These are phyloP conservation scores for Pseudozyma pruni DNA, from an alignment of 1,284 basidiomycete genomes.

Conservation along the genomic window DNA sequence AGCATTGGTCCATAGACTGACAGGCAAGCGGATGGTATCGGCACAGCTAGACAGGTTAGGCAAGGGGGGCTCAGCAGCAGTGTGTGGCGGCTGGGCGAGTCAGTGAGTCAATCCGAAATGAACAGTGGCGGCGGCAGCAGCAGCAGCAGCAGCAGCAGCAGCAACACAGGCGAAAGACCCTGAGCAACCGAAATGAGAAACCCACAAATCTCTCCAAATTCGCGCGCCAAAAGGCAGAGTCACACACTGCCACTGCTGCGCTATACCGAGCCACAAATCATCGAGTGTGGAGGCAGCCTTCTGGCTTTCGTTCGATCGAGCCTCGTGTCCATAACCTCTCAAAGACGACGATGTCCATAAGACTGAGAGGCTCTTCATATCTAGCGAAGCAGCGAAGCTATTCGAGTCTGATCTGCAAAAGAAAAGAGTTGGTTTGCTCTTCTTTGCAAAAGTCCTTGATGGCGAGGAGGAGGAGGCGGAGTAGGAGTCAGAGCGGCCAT, in stretches of 20 bases:
- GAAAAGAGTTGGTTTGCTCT: too few species aligned
- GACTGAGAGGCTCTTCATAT: too few species aligned
- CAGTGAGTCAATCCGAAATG: not conserved
- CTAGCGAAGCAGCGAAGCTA: too few species aligned
- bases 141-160: not conserved
- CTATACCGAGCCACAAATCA: too few species aligned
- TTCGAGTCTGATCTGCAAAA: too few species aligned
- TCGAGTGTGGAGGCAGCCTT: too few species aligned
- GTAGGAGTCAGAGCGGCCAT: conserved; percentile 8
- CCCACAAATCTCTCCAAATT: not conserved
- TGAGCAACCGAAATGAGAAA: conserved; percentile 1
- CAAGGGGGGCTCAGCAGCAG: not conserved
- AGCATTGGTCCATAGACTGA: not conserved
- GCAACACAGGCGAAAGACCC: conserved; percentile 4
- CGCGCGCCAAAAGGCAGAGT: not conserved
- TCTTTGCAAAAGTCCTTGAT: too few species aligned
- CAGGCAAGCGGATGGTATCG: not conserved
- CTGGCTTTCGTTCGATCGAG: too few species aligned
- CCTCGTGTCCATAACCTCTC: too few species aligned
- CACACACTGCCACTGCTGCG: too few species aligned
- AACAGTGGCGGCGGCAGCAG: not conserved
- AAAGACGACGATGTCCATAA: too few species aligned
- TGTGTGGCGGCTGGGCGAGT: conserved; percentile 1
- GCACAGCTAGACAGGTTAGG: conserved; percentile 12
- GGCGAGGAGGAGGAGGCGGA: too few species aligned